phyloP scores from a whole-genome alignment of 2,329 filamentous ascomycete species.

The Ascosphaera apis region DNA sequence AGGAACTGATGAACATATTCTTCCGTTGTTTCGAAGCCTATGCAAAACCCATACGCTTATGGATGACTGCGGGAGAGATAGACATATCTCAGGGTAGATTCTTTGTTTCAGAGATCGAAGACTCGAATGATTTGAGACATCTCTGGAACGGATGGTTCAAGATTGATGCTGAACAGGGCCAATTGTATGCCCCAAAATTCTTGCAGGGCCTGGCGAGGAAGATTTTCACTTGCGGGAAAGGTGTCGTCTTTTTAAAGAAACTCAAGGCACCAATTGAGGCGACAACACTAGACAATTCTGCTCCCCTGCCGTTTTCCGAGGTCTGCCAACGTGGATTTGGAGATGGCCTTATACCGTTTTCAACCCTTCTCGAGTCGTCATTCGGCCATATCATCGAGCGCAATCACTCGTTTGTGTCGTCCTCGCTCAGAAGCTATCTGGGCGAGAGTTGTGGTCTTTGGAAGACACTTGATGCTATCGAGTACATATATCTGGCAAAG shows the following conservation, averaged over 20 bases:
- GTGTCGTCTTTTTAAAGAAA: constrained; percentile 57
- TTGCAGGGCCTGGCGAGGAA: constrained; percentile 43
- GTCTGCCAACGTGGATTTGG: constrained; percentile 17
- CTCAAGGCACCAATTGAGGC: constrained; percentile 26
- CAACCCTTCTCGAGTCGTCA: constrained; percentile 46
- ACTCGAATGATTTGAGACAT: constrained; percentile 32
- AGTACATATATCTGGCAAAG: constrained; percentile 51
- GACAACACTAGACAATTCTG: constrained; percentile 12
- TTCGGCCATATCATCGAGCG: constrained; percentile 57
- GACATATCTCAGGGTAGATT: constrained; percentile 43
- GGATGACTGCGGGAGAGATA: constrained; percentile 65
- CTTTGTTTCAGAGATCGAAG: constrained; percentile 42
- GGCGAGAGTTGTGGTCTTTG: constrained; percentile 46
- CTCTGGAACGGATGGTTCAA: constrained; percentile 59
- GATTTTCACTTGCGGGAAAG: constrained; percentile 77
- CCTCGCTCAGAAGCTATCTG: constrained; percentile 40
- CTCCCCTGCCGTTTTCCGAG: constrained; percentile 12
- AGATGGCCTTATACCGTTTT: constrained; percentile 17
- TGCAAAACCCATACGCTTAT: constrained; percentile 51
- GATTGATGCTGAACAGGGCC: constrained; percentile 34
- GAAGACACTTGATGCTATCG: constrained; percentile 40
- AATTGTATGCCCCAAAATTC: constrained; percentile 49
- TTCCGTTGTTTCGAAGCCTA: constrained; percentile 67
- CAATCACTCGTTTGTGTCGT: constrained; percentile 48
- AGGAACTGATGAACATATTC: constrained; percentile 44